Evolutionary conservation across 202 grass and related monocot species (phyloP).

Genomic region (Eragrostis tef): DNA sequence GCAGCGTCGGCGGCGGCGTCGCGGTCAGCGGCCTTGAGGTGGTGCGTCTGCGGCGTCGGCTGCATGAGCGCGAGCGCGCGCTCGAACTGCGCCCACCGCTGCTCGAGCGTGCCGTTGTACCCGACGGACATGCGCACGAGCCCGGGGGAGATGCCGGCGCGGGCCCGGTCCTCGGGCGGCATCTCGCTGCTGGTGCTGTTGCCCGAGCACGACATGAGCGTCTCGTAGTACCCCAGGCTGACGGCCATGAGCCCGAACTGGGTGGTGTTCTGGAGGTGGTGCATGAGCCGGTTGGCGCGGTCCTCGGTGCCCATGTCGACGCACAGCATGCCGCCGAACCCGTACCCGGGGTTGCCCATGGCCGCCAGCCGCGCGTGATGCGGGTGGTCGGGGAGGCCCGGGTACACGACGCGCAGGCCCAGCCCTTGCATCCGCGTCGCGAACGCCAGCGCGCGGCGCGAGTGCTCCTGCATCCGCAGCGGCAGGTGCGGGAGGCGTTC

Average conservation of each 20-base stretch:
- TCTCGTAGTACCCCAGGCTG: slow-evolving; percentile 94
- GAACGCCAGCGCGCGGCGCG: slow-evolving; percentile 67
- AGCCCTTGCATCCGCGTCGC: slow-evolving; percentile 62
- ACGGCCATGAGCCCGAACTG: slow-evolving; percentile 98
- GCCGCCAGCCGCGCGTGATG: slow-evolving; percentile 67
- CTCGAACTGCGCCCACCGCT: slow-evolving; percentile 91
- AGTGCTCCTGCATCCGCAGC: slow-evolving; percentile 95
- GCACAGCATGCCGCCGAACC: slow-evolving; percentile 92
- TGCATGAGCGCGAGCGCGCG: slow-evolving; percentile 68
- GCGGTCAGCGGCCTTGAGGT: slow-evolving; percentile 4
- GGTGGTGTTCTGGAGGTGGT: slow-evolving; percentile 96
- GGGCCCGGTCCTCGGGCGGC: slow-evolving; percentile 62
- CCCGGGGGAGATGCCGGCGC: slow-evolving; percentile 73
- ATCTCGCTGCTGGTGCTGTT: slow-evolving; percentile 99
- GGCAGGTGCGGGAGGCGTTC: slow-evolving; percentile 85
- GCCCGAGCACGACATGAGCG: slow-evolving; percentile 94
- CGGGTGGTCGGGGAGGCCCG: slow-evolving; percentile 78
- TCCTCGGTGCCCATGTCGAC: slow-evolving; percentile 93
- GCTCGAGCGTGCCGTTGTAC: slow-evolving; percentile 86
- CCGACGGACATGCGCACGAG: slow-evolving; percentile 92
- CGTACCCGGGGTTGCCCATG: slow-evolving; percentile 67
- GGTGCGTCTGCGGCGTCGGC: neutral
- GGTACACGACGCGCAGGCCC: slow-evolving; percentile 82
- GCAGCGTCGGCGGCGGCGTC: neutral
- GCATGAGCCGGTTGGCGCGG: slow-evolving; percentile 85